These are phyloP conservation scores for Suillus subalutaceus DNA, from an alignment of 768 basidiomycete species.

Conservation along the genomic window DNA sequence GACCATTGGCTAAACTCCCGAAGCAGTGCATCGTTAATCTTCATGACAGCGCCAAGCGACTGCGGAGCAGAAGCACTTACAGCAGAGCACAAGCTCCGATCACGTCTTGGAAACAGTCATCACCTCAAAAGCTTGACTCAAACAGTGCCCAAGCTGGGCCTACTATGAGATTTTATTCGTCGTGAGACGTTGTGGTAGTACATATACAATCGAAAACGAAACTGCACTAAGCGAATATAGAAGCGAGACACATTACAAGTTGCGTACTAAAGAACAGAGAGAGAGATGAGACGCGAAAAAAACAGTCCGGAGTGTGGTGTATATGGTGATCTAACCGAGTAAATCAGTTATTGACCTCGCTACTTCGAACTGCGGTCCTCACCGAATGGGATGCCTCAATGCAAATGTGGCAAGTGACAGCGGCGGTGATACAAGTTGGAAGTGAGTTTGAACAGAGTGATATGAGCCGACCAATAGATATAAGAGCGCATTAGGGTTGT, in stretches of 20 bases:
- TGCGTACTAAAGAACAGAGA: not conserved
- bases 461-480: constrained; percentile 7
- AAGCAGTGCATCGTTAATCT: too few relatives aligned
- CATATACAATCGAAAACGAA: constrained; percentile 2
- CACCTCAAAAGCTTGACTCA: not conserved
- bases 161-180: not conserved
- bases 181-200: not conserved
- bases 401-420: not conserved
- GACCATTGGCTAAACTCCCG: too few relatives aligned
- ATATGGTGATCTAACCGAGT: not conserved
- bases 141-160: not conserved
- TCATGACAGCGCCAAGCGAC: not conserved
- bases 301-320: constrained; percentile 4
- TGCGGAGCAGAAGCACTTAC: not conserved
- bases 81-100: not conserved
- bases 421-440: constrained; percentile 3
- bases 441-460: not conserved
- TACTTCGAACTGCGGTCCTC: not conserved
- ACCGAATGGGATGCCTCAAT: constrained; percentile 2
- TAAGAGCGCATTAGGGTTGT: constrained; percentile 4
- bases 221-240: not conserved
- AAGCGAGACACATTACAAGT: not conserved
- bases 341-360: not conserved
- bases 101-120: not conserved
- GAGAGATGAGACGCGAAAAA: not conserved